Evolutionary conservation across 225 moss, liverwort and hornwort species (phyloP).

Genomic region (Neckera pumila): DNA sequence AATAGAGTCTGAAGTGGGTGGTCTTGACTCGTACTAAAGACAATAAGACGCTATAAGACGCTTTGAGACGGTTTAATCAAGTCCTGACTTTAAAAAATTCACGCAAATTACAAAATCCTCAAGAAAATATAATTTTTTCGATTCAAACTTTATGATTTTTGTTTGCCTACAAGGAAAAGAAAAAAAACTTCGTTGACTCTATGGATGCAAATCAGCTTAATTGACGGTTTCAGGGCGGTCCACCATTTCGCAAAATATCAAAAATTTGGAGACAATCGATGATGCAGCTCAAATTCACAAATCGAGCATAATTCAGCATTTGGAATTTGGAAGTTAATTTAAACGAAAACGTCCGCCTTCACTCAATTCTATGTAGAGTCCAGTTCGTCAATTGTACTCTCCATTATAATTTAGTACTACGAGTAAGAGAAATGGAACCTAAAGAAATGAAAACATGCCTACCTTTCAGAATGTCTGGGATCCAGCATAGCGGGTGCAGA

Average conservation of each 20-base stretch:
- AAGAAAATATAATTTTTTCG: not conserved
- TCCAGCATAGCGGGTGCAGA: conserved; percentile 13
- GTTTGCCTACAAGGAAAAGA: not conserved
- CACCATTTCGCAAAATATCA: not conserved
- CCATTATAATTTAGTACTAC: not conserved
- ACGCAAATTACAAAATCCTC: not conserved
- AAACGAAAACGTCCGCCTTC: not conserved
- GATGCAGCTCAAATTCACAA: not conserved
- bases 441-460: not conserved
- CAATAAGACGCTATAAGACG: not conserved
- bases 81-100: not conserved
- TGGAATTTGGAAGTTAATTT: not conserved
- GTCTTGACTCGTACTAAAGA: not conserved
- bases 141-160: not conserved
- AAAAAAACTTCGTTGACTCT: not conserved
- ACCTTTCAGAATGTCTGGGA: conserved; percentile 30
- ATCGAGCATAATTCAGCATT: not conserved
- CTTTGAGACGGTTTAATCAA: not conserved
- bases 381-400: not conserved
- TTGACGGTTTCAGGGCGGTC: not conserved
- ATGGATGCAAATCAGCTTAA: not conserved
- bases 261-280: not conserved
- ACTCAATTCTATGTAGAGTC: not conserved
- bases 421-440: not conserved
- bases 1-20: not conserved